These are phyloP conservation scores for Ascochyta pisi DNA, from an alignment of 2,329 filamentous ascomycete genomes.

Conservation along the genomic window DNA sequence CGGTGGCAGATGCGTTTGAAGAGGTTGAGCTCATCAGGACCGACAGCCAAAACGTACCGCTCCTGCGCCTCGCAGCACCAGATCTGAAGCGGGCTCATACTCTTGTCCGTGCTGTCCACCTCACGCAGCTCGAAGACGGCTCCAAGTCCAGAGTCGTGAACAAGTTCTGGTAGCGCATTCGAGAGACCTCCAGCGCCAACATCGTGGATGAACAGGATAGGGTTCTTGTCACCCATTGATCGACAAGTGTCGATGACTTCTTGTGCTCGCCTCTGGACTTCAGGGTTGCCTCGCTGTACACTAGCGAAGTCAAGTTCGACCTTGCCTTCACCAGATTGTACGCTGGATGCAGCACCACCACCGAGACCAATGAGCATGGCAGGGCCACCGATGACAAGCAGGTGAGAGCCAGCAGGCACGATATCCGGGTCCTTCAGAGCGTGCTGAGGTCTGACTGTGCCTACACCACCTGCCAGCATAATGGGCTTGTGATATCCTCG, in stretches of 20 bases:
- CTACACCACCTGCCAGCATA: slow-evolving; percentile 96
- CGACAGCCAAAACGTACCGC: slow-evolving; percentile 90
- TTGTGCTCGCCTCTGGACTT: slow-evolving; percentile 93
- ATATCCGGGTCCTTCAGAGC: slow-evolving; percentile 82
- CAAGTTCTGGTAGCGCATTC: slow-evolving; percentile 84
- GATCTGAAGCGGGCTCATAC: slow-evolving; percentile 95
- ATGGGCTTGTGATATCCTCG: slow-evolving; percentile 98
- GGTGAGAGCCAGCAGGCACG: slow-evolving; percentile 85
- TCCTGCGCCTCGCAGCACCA: slow-evolving; percentile 99
- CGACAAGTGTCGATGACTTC: slow-evolving; percentile 98
- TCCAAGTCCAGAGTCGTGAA: slow-evolving; percentile 89
- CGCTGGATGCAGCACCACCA: slow-evolving; percentile 92
- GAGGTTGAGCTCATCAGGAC: slow-evolving; percentile 76
- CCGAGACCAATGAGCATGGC: slow-evolving; percentile 98
- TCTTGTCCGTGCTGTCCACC: slow-evolving; percentile 85
- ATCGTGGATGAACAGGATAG: slow-evolving; percentile 96
- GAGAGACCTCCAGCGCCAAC: slow-evolving; percentile 92
- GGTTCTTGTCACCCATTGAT: slow-evolving; percentile 81
- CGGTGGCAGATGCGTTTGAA: slow-evolving; percentile 74
- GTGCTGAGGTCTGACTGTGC: slow-evolving; percentile 88
- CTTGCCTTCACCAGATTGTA: slow-evolving; percentile 84
- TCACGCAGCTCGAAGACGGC: slow-evolving; percentile 94
- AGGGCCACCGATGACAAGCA: slow-evolving; percentile 92
- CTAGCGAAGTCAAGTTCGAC: slow-evolving; percentile 96
- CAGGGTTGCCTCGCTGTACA: slow-evolving; percentile 95